Evolutionary conservation across 2,329 filamentous ascomycete species (phyloP).

Genomic region (Mollisia scopiformis): DNA sequence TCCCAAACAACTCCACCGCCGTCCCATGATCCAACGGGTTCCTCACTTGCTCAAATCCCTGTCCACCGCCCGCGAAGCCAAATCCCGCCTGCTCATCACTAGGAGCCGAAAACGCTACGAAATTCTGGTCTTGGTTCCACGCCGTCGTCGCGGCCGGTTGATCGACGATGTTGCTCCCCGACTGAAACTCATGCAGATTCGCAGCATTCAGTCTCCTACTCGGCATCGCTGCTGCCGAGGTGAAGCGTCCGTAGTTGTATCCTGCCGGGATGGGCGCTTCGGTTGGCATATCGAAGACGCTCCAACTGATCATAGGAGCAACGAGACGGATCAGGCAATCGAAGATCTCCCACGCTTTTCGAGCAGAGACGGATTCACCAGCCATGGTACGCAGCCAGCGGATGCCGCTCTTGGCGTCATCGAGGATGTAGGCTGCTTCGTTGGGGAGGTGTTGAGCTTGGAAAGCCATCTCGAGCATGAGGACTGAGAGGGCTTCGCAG

Average conservation of each 20-base stretch:
- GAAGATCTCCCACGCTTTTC: constrained; percentile 34
- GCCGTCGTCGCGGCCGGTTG: not conserved
- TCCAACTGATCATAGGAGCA: constrained; percentile 20
- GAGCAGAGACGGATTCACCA: constrained; percentile 24
- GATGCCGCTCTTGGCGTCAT: constrained; percentile 30
- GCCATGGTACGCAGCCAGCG: constrained; percentile 29
- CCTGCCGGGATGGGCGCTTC: constrained; percentile 26
- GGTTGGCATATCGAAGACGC: constrained; percentile 24
- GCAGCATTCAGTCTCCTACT: not conserved
- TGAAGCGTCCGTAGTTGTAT: constrained; percentile 20
- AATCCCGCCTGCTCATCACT: not conserved
- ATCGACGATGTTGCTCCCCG: too few species aligned
- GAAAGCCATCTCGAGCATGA: constrained; percentile 32
- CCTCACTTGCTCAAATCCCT: not conserved
- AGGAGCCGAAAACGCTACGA: not conserved
- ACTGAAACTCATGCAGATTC: not conserved
- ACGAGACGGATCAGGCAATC: constrained; percentile 27
- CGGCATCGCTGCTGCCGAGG: not conserved
- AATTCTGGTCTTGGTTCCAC: not conserved
- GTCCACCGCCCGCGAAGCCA: not conserved
- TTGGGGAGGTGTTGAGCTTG: constrained; percentile 26
- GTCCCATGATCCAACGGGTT: constrained; percentile 21
- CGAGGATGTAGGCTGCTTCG: constrained; percentile 25
- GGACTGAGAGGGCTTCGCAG: constrained; percentile 30
- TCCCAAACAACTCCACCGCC: constrained; percentile 21